A percentile compares a stretch with the other conserved stretches of the same genome.
phyloP scores from a whole-genome alignment of 352 stramenopile species.

The Pythium myriotylum region DNA sequence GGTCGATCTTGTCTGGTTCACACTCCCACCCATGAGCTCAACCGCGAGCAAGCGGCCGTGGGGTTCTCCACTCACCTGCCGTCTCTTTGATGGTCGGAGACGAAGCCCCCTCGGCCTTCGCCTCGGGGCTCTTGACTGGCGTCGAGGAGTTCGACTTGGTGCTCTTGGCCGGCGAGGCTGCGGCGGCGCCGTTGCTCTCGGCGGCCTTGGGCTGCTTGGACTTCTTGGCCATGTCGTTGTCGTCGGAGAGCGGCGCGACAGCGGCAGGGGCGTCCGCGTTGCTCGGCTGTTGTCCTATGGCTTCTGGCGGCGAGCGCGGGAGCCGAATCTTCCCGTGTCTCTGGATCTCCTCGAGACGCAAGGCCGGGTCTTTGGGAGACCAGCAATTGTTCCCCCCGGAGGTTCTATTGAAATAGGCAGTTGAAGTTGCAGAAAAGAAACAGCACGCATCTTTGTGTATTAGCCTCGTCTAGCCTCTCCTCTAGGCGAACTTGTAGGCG shows the following conservation, averaged over 20 bases:
- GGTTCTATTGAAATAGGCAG: no score
- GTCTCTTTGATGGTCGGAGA: constrained; percentile 40
- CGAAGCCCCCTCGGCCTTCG: constrained; percentile 13
- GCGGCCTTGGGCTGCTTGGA: constrained; percentile 42
- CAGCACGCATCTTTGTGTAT: no score
- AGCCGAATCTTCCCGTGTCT: no score
- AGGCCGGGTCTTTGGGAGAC: no score
- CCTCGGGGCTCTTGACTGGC: constrained; percentile 37
- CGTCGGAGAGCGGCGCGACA: not conserved
- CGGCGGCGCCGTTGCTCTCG: constrained; percentile 3
- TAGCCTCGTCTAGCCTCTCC: no score
- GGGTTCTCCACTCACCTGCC: constrained; percentile 16
- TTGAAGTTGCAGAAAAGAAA: no score
- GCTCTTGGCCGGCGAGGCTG: constrained; percentile 23
- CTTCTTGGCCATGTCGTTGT: constrained; percentile 65
- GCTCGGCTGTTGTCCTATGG: no score
- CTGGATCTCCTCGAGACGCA: no score
- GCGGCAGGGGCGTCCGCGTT: no score
- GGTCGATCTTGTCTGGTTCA: constrained; percentile 40
- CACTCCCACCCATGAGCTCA: not conserved
- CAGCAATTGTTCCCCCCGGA: no score
- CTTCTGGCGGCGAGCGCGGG: no score
- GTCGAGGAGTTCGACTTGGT: constrained; percentile 31
- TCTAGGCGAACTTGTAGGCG: no score
- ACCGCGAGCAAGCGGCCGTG: not conserved